Conservation (phyloP, 306 rosid species). For the Luffa aegyptiaca region DNA sequence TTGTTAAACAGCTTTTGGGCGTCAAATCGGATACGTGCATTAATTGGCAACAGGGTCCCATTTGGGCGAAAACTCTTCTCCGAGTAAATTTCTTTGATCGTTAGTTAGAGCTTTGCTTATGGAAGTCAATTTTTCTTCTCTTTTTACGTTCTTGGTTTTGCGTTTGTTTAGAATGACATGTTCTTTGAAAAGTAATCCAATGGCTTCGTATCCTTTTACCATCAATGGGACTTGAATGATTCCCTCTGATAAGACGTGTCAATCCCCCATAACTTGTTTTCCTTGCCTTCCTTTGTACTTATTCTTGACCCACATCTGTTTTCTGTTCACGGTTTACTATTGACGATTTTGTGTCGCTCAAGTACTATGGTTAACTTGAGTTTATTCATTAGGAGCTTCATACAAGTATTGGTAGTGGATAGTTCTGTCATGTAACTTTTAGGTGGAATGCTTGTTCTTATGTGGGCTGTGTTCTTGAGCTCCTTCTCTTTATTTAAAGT, state of each 20-base stretch:
- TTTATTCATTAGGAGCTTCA: neutral
- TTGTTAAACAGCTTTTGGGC: slow-evolving; percentile 5
- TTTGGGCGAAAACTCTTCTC: neutral
- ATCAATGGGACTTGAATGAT: neutral
- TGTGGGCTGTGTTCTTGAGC: slow-evolving; percentile 1
- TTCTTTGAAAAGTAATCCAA: neutral
- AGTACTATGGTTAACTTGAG: neutral
- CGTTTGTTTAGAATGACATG: neutral
- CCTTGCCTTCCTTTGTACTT: neutral
- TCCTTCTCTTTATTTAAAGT: neutral
- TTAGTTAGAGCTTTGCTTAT: neutral
- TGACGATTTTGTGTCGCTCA: neutral
- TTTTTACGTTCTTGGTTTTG: neutral
- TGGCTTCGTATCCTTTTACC: neutral
- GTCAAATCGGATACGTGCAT: slow-evolving; percentile 6
- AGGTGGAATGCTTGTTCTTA: slow-evolving; percentile 2
- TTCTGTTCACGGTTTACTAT: neutral
- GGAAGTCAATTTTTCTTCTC: neutral
- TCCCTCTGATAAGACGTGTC: neutral
- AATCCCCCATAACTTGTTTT: neutral
- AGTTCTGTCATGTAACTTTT: neutral
- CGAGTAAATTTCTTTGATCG: neutral
- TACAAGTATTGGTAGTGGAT: neutral
- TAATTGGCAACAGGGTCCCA: slow-evolving; percentile 3
- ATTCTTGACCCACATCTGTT: neutral